These are phyloP conservation scores for Colletotrichum trifolii DNA, from an alignment of 2,329 filamentous ascomycete genomes.

Conservation along the genomic window DNA sequence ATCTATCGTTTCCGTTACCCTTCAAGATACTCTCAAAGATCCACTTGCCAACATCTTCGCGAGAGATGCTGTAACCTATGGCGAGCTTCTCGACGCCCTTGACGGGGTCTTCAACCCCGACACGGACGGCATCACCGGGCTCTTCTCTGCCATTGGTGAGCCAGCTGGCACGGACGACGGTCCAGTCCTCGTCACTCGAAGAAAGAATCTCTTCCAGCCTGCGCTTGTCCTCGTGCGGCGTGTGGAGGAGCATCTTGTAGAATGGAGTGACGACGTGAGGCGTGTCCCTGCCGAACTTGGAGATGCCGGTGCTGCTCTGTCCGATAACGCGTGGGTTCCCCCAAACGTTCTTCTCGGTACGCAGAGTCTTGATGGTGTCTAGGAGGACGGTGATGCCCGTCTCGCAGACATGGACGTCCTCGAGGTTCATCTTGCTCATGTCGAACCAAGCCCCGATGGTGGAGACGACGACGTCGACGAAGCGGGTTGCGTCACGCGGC, in stretches of 20 bases:
- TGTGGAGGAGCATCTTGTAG: constrained; percentile 51
- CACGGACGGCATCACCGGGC: constrained; percentile 41
- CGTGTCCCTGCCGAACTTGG: constrained; percentile 50
- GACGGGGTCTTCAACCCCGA: constrained; percentile 47
- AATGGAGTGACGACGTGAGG: constrained; percentile 53
- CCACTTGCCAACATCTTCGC: constrained; percentile 55
- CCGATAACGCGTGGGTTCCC: constrained; percentile 50
- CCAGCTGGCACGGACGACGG: constrained; percentile 46
- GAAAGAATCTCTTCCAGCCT: constrained; percentile 54
- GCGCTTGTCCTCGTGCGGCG: constrained; percentile 56
- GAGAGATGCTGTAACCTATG: constrained; percentile 54
- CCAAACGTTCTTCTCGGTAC: constrained; percentile 38
- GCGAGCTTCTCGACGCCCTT: constrained; percentile 48
- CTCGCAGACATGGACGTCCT: constrained; percentile 61
- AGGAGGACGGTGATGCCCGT: constrained; percentile 56
- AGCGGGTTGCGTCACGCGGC: constrained; percentile 39
- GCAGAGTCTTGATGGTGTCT: constrained; percentile 47
- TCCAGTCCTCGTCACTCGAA: constrained; percentile 42
- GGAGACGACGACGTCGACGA: constrained; percentile 59
- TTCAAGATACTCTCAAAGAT: constrained; percentile 51
- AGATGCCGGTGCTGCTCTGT: constrained; percentile 57
- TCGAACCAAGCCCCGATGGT: constrained; percentile 56
- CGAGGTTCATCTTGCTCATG: constrained; percentile 48
- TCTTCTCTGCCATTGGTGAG: constrained; percentile 43
- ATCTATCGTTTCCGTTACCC: constrained; percentile 36